Conservation (phyloP, 2,329 filamentous ascomycete species). For the Diaporthe helianthi region DNA sequence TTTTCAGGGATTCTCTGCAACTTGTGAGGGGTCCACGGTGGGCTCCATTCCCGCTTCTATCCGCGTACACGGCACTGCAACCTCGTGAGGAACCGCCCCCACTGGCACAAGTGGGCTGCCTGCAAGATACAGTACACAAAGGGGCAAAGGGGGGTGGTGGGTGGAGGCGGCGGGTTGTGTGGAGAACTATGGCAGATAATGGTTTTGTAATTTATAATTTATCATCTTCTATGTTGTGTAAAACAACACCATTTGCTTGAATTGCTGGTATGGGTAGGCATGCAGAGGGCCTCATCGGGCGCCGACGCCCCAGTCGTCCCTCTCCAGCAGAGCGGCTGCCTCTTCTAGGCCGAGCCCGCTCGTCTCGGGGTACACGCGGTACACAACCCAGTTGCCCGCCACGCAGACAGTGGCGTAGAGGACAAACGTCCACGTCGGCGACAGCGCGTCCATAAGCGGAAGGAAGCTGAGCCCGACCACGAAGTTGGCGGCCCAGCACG, state of each 20-base stretch:
- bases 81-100: not conserved
- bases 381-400: constrained; percentile 71
- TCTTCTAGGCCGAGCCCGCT: constrained; percentile 83
- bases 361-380: constrained; percentile 85
- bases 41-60: constrained; percentile 27
- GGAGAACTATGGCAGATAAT: not conserved
- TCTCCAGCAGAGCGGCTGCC: constrained; percentile 72
- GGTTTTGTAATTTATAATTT: not conserved
- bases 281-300: not conserved
- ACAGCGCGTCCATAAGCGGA: constrained; percentile 81
- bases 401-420: constrained; percentile 78
- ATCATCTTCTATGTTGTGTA: not conserved
- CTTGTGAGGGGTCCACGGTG: constrained; percentile 8
- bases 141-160: too few relatives aligned
- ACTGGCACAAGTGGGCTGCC: not conserved
- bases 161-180: too few relatives aligned
- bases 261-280: not conserved
- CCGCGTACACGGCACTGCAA: constrained; percentile 19
- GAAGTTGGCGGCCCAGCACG: constrained; percentile 89
- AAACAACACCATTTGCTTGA: not conserved
- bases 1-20: constrained; percentile 6
- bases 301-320: constrained; percentile 72
- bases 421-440: constrained; percentile 78
- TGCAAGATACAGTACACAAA: not conserved
- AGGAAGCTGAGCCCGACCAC: constrained; percentile 86